A percentile compares a stretch with the other conserved stretches of the same genome.
Evolutionary conservation across 2,329 filamentous ascomycete species (phyloP).

Genomic region (Aspergillus versicolor): DNA sequence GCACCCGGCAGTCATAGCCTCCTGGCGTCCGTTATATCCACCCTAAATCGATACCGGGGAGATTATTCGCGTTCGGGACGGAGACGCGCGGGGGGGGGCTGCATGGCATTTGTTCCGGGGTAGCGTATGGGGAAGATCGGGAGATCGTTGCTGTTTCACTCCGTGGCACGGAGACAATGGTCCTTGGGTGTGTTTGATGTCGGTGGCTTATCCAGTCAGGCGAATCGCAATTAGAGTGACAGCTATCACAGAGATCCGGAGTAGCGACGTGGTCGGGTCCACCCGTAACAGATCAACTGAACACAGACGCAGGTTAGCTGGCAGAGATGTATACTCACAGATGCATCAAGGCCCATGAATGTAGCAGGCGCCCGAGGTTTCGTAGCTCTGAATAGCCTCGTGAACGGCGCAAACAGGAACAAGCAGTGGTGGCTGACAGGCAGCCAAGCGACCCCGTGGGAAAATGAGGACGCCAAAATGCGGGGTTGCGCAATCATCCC

Average conservation of each 20-base stretch:
- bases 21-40: not conserved
- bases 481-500: constrained; percentile 3
- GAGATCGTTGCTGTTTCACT: not conserved
- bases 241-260: not conserved
- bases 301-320: not conserved
- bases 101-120: not conserved
- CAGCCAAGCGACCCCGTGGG: constrained; percentile 4
- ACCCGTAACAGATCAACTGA: not conserved
- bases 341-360: not conserved
- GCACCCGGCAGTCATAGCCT: not conserved
- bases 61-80: not conserved
- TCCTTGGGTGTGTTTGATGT: not conserved
- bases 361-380: too few relatives aligned
- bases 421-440: not conserved
- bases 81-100: not conserved
- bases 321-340: not conserved
- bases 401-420: not conserved
- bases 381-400: not conserved
- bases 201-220: not conserved
- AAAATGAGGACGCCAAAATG: not conserved
- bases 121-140: not conserved
- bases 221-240: not conserved
- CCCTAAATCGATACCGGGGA: not conserved
- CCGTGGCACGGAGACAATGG: not conserved
- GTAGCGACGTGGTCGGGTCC: not conserved